Percentiles rank a stretch among this genome's conserved stretches.
Evolutionary conservation across 306 rosid genomes (phyloP).

Genomic region (Rosa chinensis): DNA sequence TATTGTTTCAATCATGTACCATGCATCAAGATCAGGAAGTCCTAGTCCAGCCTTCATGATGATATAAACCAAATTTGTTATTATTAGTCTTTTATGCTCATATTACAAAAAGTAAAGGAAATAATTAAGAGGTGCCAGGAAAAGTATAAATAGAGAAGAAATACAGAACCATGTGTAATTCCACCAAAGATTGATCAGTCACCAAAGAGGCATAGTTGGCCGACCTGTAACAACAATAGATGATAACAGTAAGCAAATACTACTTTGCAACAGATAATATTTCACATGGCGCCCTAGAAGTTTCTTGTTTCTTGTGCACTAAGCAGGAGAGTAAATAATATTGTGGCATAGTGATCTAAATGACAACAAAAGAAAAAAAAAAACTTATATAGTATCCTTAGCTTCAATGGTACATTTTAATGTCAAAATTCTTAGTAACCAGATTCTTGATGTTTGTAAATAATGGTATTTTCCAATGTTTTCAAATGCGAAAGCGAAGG

Average conservation of each 20-base stretch:
- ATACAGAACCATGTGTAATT: constrained; percentile 75
- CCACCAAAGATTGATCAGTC: constrained; percentile 70
- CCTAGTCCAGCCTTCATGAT: constrained; percentile 86
- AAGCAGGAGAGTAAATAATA: too few relatives aligned
- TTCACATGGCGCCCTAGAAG: constrained; percentile 51
- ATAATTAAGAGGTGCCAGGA: constrained; percentile 6
- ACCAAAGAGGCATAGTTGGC: constrained; percentile 89
- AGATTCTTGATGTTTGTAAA: too few relatives aligned
- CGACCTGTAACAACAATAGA: constrained; percentile 44
- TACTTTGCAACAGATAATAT: constrained; percentile 8
- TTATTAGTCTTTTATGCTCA: constrained; percentile 15
- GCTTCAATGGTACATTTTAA: too few relatives aligned
- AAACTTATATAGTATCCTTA: too few relatives aligned
- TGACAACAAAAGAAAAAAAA: too few relatives aligned
- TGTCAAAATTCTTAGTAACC: too few relatives aligned
- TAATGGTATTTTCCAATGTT: too few relatives aligned
- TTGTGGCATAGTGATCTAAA: too few relatives aligned
- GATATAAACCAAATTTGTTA: constrained; percentile 18
- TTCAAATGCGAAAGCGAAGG: too few relatives aligned
- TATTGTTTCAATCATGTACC: constrained; percentile 94
- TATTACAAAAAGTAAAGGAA: constrained; percentile 3
- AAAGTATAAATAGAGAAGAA: constrained; percentile 8
- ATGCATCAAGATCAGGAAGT: constrained; percentile 86
- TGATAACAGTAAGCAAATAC: constrained; percentile 25
- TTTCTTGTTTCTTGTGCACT: too few relatives aligned